Percentiles rank a stretch among this genome's conserved stretches.
phyloP scores from a whole-genome alignment of 352 stramenopile species.

The Vaucheria bursata region DNA sequence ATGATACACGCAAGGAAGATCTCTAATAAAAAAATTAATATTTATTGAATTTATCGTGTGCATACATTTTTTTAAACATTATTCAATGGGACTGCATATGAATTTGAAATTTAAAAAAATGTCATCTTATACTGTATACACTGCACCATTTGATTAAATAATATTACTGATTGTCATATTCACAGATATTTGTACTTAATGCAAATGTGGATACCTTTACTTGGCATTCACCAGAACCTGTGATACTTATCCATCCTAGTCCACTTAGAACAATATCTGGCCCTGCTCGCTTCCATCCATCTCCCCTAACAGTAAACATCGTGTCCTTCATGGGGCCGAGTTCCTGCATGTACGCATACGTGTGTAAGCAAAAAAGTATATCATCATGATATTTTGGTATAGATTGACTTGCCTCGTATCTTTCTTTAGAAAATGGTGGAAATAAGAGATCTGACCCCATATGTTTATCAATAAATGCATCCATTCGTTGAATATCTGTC shows the following conservation, averaged over 20 bases:
- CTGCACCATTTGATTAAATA: too few relatives aligned
- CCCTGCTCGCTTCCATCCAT: conserved; percentile 4
- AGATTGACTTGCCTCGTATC: not conserved
- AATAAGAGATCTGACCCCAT: conserved; percentile 31
- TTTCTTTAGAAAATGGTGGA: conserved; percentile 15
- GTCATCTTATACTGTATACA: too few relatives aligned
- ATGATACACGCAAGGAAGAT: too few relatives aligned
- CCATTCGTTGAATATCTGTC: conserved; percentile 13
- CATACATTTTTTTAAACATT: too few relatives aligned
- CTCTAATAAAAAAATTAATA: too few relatives aligned
- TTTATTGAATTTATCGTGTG: too few relatives aligned
- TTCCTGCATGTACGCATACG: not conserved
- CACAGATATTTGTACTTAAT: too few relatives aligned
- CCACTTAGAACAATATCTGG: conserved; percentile 48
- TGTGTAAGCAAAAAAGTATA: not conserved
- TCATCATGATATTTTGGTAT: not conserved
- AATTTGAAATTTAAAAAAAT: too few relatives aligned
- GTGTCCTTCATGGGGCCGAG: not conserved
- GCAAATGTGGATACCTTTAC: too few relatives aligned
- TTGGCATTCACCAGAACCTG: conserved; percentile 36
- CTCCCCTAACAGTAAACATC: not conserved
- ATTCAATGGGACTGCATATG: too few relatives aligned
- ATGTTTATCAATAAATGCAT: conserved; percentile 44
- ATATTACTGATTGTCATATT: too few relatives aligned
- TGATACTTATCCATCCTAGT: conserved; percentile 51